Evolutionary conservation across 2,329 filamentous ascomycete species (phyloP).

Genomic region (Plenodomus tracheiphilus): DNA sequence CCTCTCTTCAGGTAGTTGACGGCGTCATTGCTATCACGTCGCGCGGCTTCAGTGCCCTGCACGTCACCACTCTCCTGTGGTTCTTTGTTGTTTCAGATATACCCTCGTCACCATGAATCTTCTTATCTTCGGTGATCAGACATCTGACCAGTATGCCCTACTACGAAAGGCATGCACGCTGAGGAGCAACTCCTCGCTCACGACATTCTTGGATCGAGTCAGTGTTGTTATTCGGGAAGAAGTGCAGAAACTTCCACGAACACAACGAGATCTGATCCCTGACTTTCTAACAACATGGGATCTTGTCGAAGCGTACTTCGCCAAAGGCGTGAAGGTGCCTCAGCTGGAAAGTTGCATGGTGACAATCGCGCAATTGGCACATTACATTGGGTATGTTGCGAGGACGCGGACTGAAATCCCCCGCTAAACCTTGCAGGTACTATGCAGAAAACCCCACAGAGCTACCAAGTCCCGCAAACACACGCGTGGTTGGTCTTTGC

Average conservation of each 20-base stretch:
- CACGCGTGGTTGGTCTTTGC: slow-evolving; percentile 65
- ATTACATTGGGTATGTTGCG: slow-evolving; percentile 68
- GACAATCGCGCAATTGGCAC: slow-evolving; percentile 66
- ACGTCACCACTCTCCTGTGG: slow-evolving; percentile 7
- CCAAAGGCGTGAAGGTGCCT: slow-evolving; percentile 60
- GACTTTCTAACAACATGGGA: slow-evolving; percentile 66
- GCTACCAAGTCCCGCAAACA: slow-evolving; percentile 53
- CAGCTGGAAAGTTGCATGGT: slow-evolving; percentile 68
- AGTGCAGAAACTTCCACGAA: slow-evolving; percentile 59
- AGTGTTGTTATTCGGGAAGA: slow-evolving; percentile 63
- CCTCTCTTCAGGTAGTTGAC: background rate
- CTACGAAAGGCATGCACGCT: slow-evolving; percentile 55
- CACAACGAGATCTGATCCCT: slow-evolving; percentile 63
- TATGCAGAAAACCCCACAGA: slow-evolving; percentile 59
- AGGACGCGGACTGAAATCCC: background rate
- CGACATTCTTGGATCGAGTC: slow-evolving; percentile 64
- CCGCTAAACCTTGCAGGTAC: slow-evolving; percentile 44
- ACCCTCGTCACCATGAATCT: slow-evolving; percentile 48
- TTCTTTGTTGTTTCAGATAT: slow-evolving; percentile 26
- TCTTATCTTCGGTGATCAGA: slow-evolving; percentile 73
- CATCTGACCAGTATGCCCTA: slow-evolving; percentile 67
- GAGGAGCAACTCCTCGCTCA: slow-evolving; percentile 61
- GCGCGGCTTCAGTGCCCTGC: slow-evolving; percentile 1
- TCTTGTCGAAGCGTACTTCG: slow-evolving; percentile 66
- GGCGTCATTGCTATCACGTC: background rate